These are phyloP conservation scores for Penicillium verrucosum DNA, from an alignment of 2,329 filamentous ascomycete genomes.

Conservation along the genomic window DNA sequence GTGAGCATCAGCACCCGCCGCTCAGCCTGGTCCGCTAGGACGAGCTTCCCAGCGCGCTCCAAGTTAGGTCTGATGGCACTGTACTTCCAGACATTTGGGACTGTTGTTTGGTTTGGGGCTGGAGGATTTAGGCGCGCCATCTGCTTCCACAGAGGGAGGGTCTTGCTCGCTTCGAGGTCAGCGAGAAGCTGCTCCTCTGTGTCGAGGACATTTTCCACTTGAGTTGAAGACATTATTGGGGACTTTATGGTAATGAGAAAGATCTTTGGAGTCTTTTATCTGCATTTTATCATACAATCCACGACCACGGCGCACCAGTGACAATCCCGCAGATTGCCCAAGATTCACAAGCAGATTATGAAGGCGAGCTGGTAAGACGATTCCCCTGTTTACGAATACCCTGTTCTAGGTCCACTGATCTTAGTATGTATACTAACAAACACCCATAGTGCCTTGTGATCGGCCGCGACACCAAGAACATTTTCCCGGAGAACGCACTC, in stretches of 20 bases:
- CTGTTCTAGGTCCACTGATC: too few relatives aligned
- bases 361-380: conserved; percentile 63
- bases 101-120: conserved; percentile 44
- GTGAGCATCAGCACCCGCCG: conserved; percentile 43
- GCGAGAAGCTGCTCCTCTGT: conserved; percentile 18
- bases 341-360: conserved; percentile 63
- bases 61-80: conserved; percentile 35
- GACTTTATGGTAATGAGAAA: neutral
- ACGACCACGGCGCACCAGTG: conserved; percentile 59
- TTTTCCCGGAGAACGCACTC: conserved; percentile 45
- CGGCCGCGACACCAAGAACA: conserved; percentile 51
- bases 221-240: neutral
- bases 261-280: neutral
- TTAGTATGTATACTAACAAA: neutral
- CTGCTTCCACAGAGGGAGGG: conserved; percentile 48
- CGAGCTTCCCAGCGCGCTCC: conserved; percentile 35
- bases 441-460: conserved; percentile 47
- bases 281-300: conserved; percentile 48
- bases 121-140: conserved; percentile 50
- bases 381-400: conserved; percentile 31
- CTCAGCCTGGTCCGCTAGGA: conserved; percentile 40
- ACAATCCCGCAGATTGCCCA: conserved; percentile 63
- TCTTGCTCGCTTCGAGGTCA: conserved; percentile 24
- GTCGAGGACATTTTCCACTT: conserved; percentile 6
- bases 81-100: conserved; percentile 42